Evolutionary conservation across 768 basidiomycete genomes (phyloP).

Genomic region (Chalciporus sphaerocephalus): DNA sequence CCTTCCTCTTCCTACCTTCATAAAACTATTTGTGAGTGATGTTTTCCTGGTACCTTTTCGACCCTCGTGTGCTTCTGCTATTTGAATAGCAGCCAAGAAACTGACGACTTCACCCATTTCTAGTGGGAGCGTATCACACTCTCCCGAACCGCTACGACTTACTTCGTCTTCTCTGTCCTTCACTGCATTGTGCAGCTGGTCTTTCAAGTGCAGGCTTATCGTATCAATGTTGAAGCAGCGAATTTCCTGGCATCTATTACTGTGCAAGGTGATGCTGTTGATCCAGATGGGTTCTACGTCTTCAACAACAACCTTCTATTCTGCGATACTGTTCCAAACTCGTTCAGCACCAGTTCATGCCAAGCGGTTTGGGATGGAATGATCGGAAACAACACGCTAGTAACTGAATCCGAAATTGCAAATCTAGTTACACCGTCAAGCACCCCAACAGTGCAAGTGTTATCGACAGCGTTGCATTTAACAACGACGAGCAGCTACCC

Average conservation of each 20-base stretch:
- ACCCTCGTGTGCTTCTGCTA: not conserved
- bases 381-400: slow-evolving; percentile 4
- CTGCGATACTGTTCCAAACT: slow-evolving; percentile 50
- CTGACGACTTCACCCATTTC: not conserved
- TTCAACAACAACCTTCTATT: slow-evolving; percentile 48
- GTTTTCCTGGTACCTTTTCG: not conserved
- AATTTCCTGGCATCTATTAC: slow-evolving; percentile 49
- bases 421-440: not conserved
- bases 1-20: slow-evolving; percentile 36
- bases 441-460: not conserved
- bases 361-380: slow-evolving; percentile 53
- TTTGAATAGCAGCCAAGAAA: not conserved
- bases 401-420: not conserved
- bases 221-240: slow-evolving; percentile 58
- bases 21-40: slow-evolving; percentile 47
- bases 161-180: slow-evolving; percentile 60
- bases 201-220: slow-evolving; percentile 64
- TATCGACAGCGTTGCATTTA: not conserved
- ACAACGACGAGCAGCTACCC: not conserved
- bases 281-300: slow-evolving; percentile 42
- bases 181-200: slow-evolving; percentile 67
- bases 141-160: slow-evolving; percentile 60
- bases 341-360: slow-evolving; percentile 38
- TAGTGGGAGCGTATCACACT: slow-evolving; percentile 71
- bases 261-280: slow-evolving; percentile 43